These are phyloP conservation scores for Lactarius quietus DNA, from an alignment of 768 basidiomycete species.

Conservation along the genomic window DNA sequence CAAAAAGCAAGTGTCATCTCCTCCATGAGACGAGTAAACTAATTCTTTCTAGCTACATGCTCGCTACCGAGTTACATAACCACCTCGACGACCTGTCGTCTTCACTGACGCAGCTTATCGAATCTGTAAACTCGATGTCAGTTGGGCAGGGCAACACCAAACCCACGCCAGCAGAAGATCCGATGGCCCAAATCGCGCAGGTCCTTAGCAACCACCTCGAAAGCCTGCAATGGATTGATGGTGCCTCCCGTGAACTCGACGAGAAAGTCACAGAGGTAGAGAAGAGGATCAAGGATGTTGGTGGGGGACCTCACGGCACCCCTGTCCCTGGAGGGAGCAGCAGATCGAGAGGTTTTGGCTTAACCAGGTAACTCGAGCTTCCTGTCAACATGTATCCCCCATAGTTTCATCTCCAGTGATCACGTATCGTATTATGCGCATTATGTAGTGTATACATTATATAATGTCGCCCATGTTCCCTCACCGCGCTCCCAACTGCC, in stretches of 20 bases:
- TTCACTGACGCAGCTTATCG: constrained; percentile 91
- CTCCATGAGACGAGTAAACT: constrained; percentile 8
- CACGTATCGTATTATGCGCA: not conserved
- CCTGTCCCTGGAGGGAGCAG: constrained; percentile 28
- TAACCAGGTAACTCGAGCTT: constrained; percentile 24
- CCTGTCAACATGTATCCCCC: not conserved
- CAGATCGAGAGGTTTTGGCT: constrained; percentile 39
- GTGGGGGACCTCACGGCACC: constrained; percentile 27
- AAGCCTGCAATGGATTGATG: constrained; percentile 92
- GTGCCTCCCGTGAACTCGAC: constrained; percentile 76
- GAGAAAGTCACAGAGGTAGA: constrained; percentile 75
- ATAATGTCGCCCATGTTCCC: constrained; percentile 23
- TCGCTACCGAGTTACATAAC: constrained; percentile 87
- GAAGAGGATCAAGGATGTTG: constrained; percentile 52
- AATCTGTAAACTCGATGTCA: constrained; percentile 84
- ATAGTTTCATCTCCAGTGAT: not conserved
- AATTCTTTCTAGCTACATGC: constrained; percentile 62
- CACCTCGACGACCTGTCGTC: constrained; percentile 91
- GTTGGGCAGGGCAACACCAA: constrained; percentile 40
- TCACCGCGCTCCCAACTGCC: constrained; percentile 13
- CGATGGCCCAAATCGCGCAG: constrained; percentile 87
- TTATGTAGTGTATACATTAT: constrained; percentile 11
- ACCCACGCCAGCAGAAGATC: constrained; percentile 52
- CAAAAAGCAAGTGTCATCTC: constrained; percentile 63
- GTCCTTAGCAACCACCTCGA: constrained; percentile 92